A percentile compares a stretch with the other conserved stretches of the same genome.
These are phyloP conservation scores for Acorus gramineus DNA, from an alignment of 106 monocot genomes.

Conservation along the genomic window DNA sequence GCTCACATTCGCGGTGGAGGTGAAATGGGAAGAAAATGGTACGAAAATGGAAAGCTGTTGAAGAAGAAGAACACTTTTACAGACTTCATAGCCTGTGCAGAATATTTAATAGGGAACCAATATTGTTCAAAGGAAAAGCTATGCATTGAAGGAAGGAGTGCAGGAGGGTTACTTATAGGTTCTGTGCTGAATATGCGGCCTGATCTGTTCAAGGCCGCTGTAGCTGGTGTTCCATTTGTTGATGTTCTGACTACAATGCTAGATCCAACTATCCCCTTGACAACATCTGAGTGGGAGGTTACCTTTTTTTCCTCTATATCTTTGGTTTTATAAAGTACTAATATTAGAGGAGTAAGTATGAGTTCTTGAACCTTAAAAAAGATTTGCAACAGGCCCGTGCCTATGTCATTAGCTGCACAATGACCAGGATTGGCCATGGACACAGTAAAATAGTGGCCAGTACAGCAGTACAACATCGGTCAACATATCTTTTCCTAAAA, in stretches of 20 bases:
- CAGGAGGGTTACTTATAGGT: slow-evolving; percentile 91
- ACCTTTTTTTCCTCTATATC: slow-evolving; percentile 2
- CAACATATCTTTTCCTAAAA: too few species aligned
- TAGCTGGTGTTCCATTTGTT: slow-evolving; percentile 94
- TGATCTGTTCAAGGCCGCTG: slow-evolving; percentile 86
- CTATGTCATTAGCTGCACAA: too few species aligned
- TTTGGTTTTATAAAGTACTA: not conserved
- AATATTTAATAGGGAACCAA: slow-evolving; percentile 74
- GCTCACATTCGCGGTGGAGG: slow-evolving; percentile 92
- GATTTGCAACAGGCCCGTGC: too few species aligned
- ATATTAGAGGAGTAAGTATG: not conserved
- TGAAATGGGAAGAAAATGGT: slow-evolving; percentile 91
- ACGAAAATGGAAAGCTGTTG: slow-evolving; percentile 79
- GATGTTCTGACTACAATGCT: slow-evolving; percentile 96
- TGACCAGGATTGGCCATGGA: too few species aligned
- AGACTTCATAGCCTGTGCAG: slow-evolving; percentile 88
- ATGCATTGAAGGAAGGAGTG: slow-evolving; percentile 91
- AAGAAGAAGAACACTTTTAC: slow-evolving; percentile 78
- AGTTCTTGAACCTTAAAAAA: too few species aligned
- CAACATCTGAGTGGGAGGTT: slow-evolving; percentile 96
- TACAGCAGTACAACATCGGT: too few species aligned
- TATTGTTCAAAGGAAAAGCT: slow-evolving; percentile 81
- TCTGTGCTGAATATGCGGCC: slow-evolving; percentile 94
- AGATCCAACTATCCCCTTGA: slow-evolving; percentile 92
- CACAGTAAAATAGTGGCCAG: too few species aligned